Base-by-base conservation (phyloP, 1,139 yeast genomes). In the Geotrichum australiense region DNA sequence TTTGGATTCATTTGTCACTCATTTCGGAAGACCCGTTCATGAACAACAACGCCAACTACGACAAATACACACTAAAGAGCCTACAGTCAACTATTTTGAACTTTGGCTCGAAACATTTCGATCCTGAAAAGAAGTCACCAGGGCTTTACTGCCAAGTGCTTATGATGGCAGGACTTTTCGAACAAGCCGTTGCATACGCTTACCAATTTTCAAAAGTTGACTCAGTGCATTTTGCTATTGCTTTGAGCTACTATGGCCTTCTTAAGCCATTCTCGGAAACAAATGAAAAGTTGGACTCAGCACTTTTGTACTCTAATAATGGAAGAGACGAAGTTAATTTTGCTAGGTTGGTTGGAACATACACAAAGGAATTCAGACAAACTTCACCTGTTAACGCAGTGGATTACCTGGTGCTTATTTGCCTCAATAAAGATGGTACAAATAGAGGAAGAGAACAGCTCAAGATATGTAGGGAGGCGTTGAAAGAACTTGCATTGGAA, bases 331-430 rank as follows among this genome's bases (percentile, higher is more conserved):
- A 49, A 14, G 45, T 65, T 19, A 58, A 64, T 43, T 62, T 63
- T 47, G 68, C 65, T 2, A 47, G 62, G 15, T 48, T 65, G 61
- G 62, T 63, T 24, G 70, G 69, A 8, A 54, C 53, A 34, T 68
- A 86, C 61, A 83, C 94, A 4, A 74, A 87, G 48, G 76, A 80
- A 11, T 89, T 91, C 68, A 81, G 87, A 55, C 74, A 77, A 41
- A 76, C 91, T 36, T 95, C 89, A 64, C 94, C 97, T 18, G 75
- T 80, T 55, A 85, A 83, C 45, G 97, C 96, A 0, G 83, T 86
- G 26, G 96, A 91, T 58, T 91, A 91, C 58, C 65, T 91, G 42
- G 71, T 84, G 22, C 67, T 85, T 51, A 78, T 89, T 30, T 80
- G 86, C 28, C 59, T 87, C 54, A 65, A 68, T 38, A 58, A 64